Evolutionary conservation across 441 rosid genomes (phyloP).

Genomic region (Rhodomyrtus psidioides): DNA sequence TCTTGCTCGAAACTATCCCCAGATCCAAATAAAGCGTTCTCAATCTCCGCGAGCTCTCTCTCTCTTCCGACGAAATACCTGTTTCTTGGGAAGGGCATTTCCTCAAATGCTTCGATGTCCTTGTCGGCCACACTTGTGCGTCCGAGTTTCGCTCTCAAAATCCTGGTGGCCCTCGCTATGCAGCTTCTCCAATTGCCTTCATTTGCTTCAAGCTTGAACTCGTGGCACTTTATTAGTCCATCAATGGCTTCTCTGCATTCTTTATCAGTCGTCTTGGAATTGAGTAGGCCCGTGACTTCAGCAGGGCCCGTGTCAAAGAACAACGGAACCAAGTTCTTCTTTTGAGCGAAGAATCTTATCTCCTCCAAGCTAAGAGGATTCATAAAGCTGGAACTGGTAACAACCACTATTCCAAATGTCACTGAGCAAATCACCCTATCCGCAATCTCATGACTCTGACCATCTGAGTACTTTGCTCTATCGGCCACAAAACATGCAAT

Average conservation of each 20-base stretch:
- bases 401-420: constrained; percentile 69
- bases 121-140: constrained; percentile 59
- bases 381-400: constrained; percentile 53
- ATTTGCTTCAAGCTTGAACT: constrained; percentile 71
- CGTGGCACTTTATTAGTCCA: constrained; percentile 61
- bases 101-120: constrained; percentile 49
- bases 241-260: constrained; percentile 81
- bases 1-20: constrained; percentile 45
- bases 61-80: constrained; percentile 70
- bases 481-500: constrained; percentile 90
- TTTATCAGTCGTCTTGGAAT: constrained; percentile 57
- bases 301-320: constrained; percentile 64
- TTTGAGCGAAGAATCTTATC: constrained; percentile 79
- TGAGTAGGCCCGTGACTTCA: constrained; percentile 46
- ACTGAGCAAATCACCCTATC: constrained; percentile 82
- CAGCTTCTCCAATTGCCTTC: constrained; percentile 83
- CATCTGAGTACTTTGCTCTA: constrained; percentile 66
- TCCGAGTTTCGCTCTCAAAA: constrained; percentile 68
- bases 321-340: constrained; percentile 79
- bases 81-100: constrained; percentile 71
- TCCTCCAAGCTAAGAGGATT: constrained; percentile 72
- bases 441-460: constrained; percentile 80
- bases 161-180: constrained; percentile 39
- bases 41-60: constrained; percentile 65
- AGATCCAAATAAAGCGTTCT: constrained; percentile 59